Evolutionary conservation across 257 asterid species (phyloP), one percentile per base, ranked within the genome.

Genomic region (Avicennia marina): DNA sequence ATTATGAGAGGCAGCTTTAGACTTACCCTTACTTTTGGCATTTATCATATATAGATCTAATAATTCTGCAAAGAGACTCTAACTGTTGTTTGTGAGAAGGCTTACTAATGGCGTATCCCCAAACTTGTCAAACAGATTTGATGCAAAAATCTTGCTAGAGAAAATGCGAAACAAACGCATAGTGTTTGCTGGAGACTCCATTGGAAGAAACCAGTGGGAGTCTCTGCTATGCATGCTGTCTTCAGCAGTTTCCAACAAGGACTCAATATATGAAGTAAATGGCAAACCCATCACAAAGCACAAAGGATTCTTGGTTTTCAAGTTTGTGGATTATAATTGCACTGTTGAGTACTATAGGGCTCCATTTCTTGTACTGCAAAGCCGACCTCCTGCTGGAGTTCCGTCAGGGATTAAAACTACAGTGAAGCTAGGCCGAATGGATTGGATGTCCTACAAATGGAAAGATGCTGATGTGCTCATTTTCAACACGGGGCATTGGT

Each of bases 161-260:
- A 90, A 75, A 53, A 65, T 90, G 51, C 81, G 96, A 53, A 74
- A 82, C 55, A 84, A 82, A 63, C 85, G 96, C 12, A 55, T 90
- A 7, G 96, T 76, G 9, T 90, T 87, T 60, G 96, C 75, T 5
- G 98, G 98, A 25, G 98, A 90, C 65, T 90, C 98, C 13, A 90
- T 90, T 17, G 98, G 98, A 50, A 77, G 98, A 82, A 90, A 90
- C 83, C 98, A 90, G 69, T 90, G 98, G 98, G 98, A 90, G 72
- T 87, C 98, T 43, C 81, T 90, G n/a, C 93, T 90, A 4, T 90
- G 98, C 78, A 81, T 90, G 89, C 82, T 90, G 45, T 85, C 96
- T 40, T 78, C 98, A 44, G 94, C 76, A 44, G 27, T 83, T 20
- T 17, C 81, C 1, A 43, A 81, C 71, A 72, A 76, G 70, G 69